A percentile compares a stretch with the other conserved stretches of the same genome.
These are phyloP conservation scores for Lecanicillium sp. DNA, from an alignment of 2,329 filamentous ascomycete species.

Conservation along the genomic window DNA sequence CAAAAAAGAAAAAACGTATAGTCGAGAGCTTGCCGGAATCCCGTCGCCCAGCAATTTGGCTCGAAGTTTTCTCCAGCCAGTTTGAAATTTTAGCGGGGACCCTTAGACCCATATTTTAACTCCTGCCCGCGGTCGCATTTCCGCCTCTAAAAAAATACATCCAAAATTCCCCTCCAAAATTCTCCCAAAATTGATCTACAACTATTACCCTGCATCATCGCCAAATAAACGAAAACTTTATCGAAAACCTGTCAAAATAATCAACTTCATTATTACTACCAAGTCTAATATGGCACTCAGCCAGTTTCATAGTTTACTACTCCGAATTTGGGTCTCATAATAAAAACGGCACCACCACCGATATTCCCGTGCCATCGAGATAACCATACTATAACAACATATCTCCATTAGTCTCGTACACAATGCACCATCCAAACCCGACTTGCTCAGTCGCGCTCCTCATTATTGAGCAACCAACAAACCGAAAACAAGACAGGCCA, in stretches of 20 bases:
- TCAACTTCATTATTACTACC: constrained; percentile 10
- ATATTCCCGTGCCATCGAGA: constrained; percentile 6
- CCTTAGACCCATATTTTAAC: background rate
- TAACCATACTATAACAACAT: constrained; percentile 13
- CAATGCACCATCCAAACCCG: too few species aligned
- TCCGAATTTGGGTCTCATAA: constrained; percentile 13
- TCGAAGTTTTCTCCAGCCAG: constrained; percentile 7
- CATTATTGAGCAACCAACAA: background rate
- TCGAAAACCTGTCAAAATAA: background rate
- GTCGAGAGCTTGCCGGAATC: too few species aligned
- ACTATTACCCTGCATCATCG: constrained; percentile 1
- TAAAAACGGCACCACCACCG: constrained; percentile 3
- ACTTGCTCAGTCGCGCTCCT: background rate
- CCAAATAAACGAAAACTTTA: background rate
- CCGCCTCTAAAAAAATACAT: too few species aligned
- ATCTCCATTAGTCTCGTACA: too few species aligned
- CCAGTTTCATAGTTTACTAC: constrained; percentile 11
- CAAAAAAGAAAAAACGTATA: too few species aligned
- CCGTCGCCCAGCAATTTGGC: background rate
- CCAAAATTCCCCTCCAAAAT: too few species aligned
- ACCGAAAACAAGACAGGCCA: background rate
- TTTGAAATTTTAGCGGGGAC: constrained; percentile 11
- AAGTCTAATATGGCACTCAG: constrained; percentile 12
- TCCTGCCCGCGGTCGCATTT: too few species aligned
- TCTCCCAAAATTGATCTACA: too few species aligned